Percentiles rank a stretch among this genome's conserved stretches.
Conservation (phyloP, 208 protist genomes). For the Plasmodiophora brassicae region DNA sequence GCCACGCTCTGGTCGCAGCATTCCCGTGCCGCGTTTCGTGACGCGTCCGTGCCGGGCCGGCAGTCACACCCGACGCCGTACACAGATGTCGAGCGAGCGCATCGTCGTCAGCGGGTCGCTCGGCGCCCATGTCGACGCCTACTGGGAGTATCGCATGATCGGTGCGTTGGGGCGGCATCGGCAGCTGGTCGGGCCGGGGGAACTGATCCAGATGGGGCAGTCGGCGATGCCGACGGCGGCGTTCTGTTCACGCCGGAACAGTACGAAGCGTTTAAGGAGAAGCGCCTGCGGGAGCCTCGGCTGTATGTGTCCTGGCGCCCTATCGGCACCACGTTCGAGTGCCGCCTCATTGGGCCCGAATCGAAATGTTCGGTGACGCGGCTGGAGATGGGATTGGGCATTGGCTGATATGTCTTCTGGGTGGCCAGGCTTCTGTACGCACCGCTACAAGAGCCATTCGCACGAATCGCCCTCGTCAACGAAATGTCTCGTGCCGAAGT, state of each 20-base stretch:
- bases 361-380: neutral
- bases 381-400: neutral
- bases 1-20: no score
- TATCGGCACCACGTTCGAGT: neutral
- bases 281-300: neutral
- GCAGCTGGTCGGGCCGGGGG: no score
- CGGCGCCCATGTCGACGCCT: neutral
- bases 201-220: no score
- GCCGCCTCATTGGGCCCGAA: conserved; percentile 12
- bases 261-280: neutral
- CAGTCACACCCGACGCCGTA: no score
- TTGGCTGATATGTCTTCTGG: neutral
- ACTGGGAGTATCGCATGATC: neutral
- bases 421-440: conserved; percentile 19
- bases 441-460: neutral
- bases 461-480: neutral
- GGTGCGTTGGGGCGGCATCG: no score
- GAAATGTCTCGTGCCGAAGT: neutral
- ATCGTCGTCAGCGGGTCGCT: neutral
- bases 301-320: neutral
- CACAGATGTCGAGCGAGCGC: neutral
- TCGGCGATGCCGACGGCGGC: neutral
- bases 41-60: no score
- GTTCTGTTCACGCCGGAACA: neutral
- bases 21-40: no score